Evolutionary conservation across 2,329 filamentous ascomycete genomes (phyloP), one percentile per base, ranked within the genome.

Genomic region (Trichoderma sp.): DNA sequence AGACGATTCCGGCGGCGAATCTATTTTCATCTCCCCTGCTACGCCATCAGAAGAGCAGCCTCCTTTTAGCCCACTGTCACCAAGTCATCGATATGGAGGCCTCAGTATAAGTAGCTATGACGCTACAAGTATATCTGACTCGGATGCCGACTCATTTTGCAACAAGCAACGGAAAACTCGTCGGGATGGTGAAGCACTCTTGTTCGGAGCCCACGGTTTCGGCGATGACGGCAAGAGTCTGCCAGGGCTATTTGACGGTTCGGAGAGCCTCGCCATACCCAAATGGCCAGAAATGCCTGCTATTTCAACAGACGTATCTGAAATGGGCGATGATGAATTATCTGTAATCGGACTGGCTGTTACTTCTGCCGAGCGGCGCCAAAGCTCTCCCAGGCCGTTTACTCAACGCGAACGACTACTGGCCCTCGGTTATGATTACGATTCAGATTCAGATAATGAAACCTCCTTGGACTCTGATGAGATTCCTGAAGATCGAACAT

Each of bases 161-260:
- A 73, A 37, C 54, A 73, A 32, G 72, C 18, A 52, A 10, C 49
- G 37, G 24, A 54, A 21, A 5, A 30, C 24, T 3, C 74, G 72
- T 11, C 75, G 76, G 14, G 76, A 76, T 24, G 81, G 81, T 52
- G 79, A 81, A 58, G 75, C 77, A 5, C 74, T 82, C 0, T 71
- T 82, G 0, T 81, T 82, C 69, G 74, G 74, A 13, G 75, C 79
- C 11, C 65, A 55, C 0, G 78, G 80, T 0, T 82, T 80, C 46
- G 80, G 80, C 0, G 68, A 74, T 14, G 70, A 71, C 0, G 77
- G 79, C 4, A 71, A 74, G 49, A 75, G 79, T 63, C 73, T 83
- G 0, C 81, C 74, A 4, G 74, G 74, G n/a, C 66, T 76, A n/a
- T 74, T 74, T 21, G 68, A 72, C 2, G 34, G 59, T 8, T 10